Evolutionary conservation across 2,329 filamentous ascomycete species (phyloP), one percentile per base, ranked within the genome.

Genomic region (Phialocephala subalpina): DNA sequence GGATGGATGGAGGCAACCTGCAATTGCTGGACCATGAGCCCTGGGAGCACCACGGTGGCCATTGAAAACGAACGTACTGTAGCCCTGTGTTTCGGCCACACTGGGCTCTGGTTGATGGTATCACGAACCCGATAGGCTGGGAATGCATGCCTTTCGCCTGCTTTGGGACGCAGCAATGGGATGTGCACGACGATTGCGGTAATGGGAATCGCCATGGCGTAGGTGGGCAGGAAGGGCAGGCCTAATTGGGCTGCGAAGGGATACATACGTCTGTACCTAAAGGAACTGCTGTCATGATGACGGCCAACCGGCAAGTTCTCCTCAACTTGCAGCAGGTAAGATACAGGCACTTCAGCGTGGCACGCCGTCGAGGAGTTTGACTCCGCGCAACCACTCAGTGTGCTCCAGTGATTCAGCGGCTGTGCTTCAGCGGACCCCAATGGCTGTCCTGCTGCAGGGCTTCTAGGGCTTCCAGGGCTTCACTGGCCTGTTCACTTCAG

Each of bases 181-280:
- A 53, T 29, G 49, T 27, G 49, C 49, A 53, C 49, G 49, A 53
- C 49, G 25, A 18, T 53, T 53, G 49, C 49, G 49, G 49, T 29
- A 53, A 53, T 53, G 49, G 47, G 49, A 53, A 29, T 27, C 49
- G 49, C 49, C 49, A 53, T 53, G 49, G 49, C 49, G 49, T 53
- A 53, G 49, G 49, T 53, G 49, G 49, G 27, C 12, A 14, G 25
- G 4, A 53, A 29, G 6, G 29, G 49, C 49, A 27, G 49, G 25
- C 49, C 49, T 7, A 12, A 53, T 53, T 29, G 22, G 49, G 49
- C 49, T 53, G 49, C 3, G 27, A 18, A 53, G 38, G 18, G 38
- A 14, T 42, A 5, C 6, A n/a, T 16, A 42, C 40, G 14, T 42
- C 40, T 42, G 40, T 42, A 42, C 14, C 40, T 16, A 1, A 16